phyloP scores from a whole-genome alignment of 2,329 filamentous ascomycete genomes.

The Verticillium klebahnii region DNA sequence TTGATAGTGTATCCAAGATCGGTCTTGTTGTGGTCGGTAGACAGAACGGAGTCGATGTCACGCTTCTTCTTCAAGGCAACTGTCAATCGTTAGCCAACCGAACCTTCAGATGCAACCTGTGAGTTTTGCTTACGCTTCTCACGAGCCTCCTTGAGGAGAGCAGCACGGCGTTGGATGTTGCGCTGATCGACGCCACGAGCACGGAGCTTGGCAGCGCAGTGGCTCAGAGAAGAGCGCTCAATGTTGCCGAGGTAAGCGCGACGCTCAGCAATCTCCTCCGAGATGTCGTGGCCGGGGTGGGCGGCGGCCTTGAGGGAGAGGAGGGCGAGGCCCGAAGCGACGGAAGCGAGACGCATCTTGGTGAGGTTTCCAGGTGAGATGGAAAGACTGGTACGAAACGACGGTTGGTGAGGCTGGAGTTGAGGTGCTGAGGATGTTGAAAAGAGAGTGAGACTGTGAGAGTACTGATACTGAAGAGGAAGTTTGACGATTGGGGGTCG shows the following conservation, averaged over 20 bases:
- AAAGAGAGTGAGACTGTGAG: not conserved
- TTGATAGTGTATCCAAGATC: slow-evolving; percentile 21
- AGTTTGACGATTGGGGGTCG: not conserved
- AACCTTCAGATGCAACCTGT: not conserved
- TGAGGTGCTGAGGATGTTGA: not conserved
- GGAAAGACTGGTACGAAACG: not conserved
- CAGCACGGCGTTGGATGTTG: slow-evolving; percentile 39
- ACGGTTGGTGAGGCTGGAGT: not conserved
- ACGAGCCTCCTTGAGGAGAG: slow-evolving; percentile 34
- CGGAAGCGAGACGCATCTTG: slow-evolving; percentile 8
- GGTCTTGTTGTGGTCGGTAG: slow-evolving; percentile 29
- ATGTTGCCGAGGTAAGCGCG: slow-evolving; percentile 36
- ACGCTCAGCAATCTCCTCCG: slow-evolving; percentile 43
- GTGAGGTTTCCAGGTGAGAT: not conserved
- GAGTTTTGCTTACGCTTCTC: slow-evolving; percentile 22
- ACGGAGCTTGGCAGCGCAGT: slow-evolving; percentile 41
- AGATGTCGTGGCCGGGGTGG: slow-evolving; percentile 45
- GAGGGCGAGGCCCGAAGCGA: slow-evolving; percentile 10
- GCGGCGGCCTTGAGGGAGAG: slow-evolving; percentile 18
- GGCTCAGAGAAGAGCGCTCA: slow-evolving; percentile 35
- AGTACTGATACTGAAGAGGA: not conserved
- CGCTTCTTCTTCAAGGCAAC: slow-evolving; percentile 21
- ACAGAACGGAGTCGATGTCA: slow-evolving; percentile 24
- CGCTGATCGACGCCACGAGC: slow-evolving; percentile 39
- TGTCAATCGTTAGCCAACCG: not conserved